Conservation (phyloP, 2,329 filamentous ascomycete genomes). For the Botrytis hyacinthi region DNA sequence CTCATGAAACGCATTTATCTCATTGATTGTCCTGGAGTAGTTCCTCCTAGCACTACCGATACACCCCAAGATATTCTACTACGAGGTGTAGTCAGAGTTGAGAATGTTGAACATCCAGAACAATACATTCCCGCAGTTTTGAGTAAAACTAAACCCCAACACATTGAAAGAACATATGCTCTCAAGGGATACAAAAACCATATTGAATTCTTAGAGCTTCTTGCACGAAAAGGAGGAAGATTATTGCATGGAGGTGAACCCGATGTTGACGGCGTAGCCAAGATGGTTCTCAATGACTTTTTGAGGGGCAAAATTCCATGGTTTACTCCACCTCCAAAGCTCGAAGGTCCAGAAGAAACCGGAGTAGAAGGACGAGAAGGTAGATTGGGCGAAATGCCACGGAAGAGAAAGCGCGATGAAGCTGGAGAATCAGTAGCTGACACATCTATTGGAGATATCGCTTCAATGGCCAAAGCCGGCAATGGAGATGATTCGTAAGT, state of each 20-base stretch:
- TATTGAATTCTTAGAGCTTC: conserved; percentile 78
- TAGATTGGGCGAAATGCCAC: conserved; percentile 80
- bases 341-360: conserved; percentile 51
- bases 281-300: conserved; percentile 97
- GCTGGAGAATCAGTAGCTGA: conserved; percentile 51
- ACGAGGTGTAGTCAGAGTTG: conserved; percentile 86
- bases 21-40: conserved; percentile 95
- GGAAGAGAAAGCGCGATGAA: conserved; percentile 69
- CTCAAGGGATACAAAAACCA: conserved; percentile 74
- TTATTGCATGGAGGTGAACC: conserved; percentile 90
- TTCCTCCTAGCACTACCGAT: conserved; percentile 82
- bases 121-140: conserved; percentile 90
- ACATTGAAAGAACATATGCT: conserved; percentile 91
- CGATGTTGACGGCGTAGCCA: conserved; percentile 90
- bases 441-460: conserved; percentile 39
- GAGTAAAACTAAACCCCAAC: conserved; percentile 74
- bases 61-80: conserved; percentile 85
- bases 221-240: conserved; percentile 83
- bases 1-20: conserved; percentile 92
- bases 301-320: conserved; percentile 93
- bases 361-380: conserved; percentile 70
- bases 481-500: conserved; percentile 32
- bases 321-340: conserved; percentile 78
- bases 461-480: conserved; percentile 32
- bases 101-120: conserved; percentile 94